Evolutionary conservation across 129 eudicot genomes (phyloP).

Genomic region (Heracleum sosnowskyi): DNA sequence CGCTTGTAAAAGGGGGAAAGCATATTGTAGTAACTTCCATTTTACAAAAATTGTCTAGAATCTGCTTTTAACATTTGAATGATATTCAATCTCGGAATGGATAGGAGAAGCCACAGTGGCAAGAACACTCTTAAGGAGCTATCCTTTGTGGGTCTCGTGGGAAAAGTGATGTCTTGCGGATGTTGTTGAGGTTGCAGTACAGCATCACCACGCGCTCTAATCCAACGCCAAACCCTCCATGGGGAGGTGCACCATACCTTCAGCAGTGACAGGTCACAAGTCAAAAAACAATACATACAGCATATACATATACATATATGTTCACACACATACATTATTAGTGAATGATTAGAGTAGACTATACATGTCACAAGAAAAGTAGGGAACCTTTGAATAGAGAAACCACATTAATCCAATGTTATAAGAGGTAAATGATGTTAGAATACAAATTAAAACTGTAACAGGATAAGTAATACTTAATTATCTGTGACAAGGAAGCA

Average conservation of each 20-base stretch:
- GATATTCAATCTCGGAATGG: background rate
- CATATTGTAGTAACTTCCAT: background rate
- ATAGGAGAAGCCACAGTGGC: background rate
- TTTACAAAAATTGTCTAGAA: background rate
- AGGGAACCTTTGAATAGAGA: background rate
- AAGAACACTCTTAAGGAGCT: constrained; percentile 32
- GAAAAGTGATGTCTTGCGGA: constrained; percentile 62
- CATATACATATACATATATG: background rate
- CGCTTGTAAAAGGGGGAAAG: background rate
- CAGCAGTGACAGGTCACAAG: background rate
- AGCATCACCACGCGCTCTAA: constrained; percentile 89
- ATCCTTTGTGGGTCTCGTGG: constrained; percentile 82
- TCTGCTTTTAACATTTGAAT: background rate
- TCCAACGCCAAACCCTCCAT: constrained; percentile 84
- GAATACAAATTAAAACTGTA: background rate
- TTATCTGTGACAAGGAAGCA: no score
- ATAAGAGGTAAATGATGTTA: background rate
- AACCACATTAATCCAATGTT: background rate
- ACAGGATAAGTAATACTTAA: background rate
- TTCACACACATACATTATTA: background rate
- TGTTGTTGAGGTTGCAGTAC: constrained; percentile 73
- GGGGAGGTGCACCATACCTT: constrained; percentile 84
- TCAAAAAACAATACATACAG: background rate
- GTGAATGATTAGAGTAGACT: background rate
- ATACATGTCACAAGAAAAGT: background rate